These are phyloP conservation scores for Chrysophaeum taylorii DNA, from an alignment of 352 stramenopile genomes.

Conservation along the genomic window DNA sequence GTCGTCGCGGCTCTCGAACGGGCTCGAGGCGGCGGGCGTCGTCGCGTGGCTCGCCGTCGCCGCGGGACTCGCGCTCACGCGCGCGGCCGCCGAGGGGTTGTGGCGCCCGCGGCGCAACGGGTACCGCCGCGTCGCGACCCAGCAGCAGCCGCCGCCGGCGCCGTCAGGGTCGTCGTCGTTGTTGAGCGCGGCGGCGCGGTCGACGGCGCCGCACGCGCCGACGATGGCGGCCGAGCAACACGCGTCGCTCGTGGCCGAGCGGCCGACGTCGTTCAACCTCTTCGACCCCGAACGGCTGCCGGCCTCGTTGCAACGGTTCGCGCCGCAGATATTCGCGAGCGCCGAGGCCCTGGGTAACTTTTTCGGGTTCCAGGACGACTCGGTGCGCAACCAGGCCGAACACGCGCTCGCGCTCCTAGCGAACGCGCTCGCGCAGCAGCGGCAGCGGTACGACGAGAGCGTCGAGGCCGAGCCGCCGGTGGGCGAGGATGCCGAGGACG, in stretches of 20 bases:
- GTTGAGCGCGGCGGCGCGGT: neutral
- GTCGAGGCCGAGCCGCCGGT: slow-evolving; percentile 36
- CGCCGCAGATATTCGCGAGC: slow-evolving; percentile 57
- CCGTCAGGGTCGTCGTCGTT: neutral
- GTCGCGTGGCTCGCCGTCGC: neutral
- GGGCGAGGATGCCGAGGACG: neutral
- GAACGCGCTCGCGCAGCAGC: slow-evolving; percentile 75
- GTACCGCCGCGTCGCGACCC: neutral
- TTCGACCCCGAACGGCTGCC: slow-evolving; percentile 58
- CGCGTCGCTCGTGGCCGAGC: neutral
- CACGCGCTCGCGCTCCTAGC: slow-evolving; percentile 88
- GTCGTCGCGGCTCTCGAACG: too few species aligned
- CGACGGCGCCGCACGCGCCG: neutral
- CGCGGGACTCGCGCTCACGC: too few species aligned
- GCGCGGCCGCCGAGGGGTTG: neutral
- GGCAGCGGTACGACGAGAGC: too few species aligned
- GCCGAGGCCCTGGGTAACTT: slow-evolving; percentile 84
- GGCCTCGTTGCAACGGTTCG: slow-evolving; percentile 52
- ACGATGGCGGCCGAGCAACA: neutral
- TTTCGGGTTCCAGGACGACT: slow-evolving; percentile 86
- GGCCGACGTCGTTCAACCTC: slow-evolving; percentile 43
- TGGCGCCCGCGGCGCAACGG: neutral
- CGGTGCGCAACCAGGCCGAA: slow-evolving; percentile 69
- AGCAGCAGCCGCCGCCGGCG: neutral
- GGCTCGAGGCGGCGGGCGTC: too few species aligned